Percentiles rank a stretch among this genome's conserved stretches.
Evolutionary conservation across 2,329 filamentous ascomycete genomes (phyloP).

Genomic region (Colletotrichum sp.): DNA sequence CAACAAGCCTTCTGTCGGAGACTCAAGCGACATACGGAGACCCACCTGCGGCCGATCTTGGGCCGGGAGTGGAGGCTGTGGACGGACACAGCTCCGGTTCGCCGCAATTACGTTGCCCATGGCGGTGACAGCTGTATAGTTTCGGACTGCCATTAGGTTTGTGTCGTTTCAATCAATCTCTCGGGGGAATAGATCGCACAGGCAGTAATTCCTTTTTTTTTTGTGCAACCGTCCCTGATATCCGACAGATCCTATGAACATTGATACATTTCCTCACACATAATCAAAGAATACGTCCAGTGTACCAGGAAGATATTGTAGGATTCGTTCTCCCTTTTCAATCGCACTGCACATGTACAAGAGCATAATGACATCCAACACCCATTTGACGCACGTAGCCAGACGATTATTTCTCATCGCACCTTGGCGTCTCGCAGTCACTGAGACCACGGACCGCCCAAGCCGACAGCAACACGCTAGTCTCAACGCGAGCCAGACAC

Average conservation of each 20-base stretch:
- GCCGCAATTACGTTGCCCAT: not conserved
- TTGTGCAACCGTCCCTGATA: not conserved
- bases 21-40: not conserved
- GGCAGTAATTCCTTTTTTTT: too few relatives aligned
- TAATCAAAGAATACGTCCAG: accelerated
- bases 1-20: not conserved
- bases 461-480: not conserved
- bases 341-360: not conserved
- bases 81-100: not conserved
- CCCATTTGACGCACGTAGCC: not conserved
- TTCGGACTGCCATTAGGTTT: not conserved
- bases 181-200: not conserved
- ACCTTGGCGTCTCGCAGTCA: not conserved
- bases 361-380: not conserved
- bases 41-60: not conserved
- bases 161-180: not conserved
- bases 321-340: not conserved
- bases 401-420: not conserved
- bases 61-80: not conserved
- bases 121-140: not conserved
- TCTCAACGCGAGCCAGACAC: not conserved
- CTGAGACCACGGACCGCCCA: not conserved
- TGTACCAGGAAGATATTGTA: not conserved
- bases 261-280: not conserved
- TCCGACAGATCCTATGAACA: not conserved